These are phyloP conservation scores for Candida jianshihensis DNA, from an alignment of 805 yeast species.

Conservation along the genomic window DNA sequence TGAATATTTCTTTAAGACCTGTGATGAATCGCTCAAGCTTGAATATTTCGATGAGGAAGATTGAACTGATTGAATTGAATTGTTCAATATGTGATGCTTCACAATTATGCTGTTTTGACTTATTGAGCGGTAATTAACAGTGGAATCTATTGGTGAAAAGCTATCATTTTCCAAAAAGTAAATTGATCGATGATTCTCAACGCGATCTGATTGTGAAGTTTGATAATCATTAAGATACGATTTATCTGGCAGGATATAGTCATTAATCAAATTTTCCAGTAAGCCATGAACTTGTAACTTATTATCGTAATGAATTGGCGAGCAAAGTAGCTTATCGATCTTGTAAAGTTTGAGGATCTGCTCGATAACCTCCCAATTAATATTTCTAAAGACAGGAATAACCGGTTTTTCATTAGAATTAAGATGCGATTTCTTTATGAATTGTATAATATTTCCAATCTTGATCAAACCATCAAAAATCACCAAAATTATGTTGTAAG, in stretches of 20 bases:
- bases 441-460: conserved; percentile 23
- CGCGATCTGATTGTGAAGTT: too few species aligned
- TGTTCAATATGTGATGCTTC: conserved; percentile 6
- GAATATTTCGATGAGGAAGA: not conserved
- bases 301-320: conserved; percentile 19
- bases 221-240: not conserved
- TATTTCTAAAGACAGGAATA: conserved; percentile 21
- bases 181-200: too few species aligned
- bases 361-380: conserved; percentile 14
- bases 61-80: not conserved
- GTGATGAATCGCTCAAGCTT: not conserved
- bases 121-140: too few species aligned
- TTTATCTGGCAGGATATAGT: conserved; percentile 3
- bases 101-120: conserved; percentile 8
- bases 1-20: too few species aligned
- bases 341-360: conserved; percentile 13
- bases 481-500: conserved; percentile 15
- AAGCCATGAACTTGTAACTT: conserved; percentile 13
- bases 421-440: conserved; percentile 13
- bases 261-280: conserved; percentile 15
- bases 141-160: too few species aligned
- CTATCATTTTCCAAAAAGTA: too few species aligned
- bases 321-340: conserved; percentile 17
- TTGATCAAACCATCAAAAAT: conserved; percentile 23
- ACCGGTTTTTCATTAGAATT: conserved; percentile 9